Evolutionary conservation across 768 basidiomycete species (phyloP).

Genomic region (Tricholoma hemisulphureum): DNA sequence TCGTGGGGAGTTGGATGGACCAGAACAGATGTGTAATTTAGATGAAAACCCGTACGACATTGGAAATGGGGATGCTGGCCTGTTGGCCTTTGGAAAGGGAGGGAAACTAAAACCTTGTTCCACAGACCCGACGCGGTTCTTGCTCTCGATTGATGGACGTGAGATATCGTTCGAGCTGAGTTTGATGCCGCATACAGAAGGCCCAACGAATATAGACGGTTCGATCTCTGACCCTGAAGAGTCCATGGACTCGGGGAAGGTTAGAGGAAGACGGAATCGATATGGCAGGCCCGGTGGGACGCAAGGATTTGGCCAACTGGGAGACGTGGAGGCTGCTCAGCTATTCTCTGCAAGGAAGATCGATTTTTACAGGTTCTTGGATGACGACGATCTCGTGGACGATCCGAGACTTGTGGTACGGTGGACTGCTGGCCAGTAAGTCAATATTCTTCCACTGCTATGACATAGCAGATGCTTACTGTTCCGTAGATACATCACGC

Average conservation of each 20-base stretch:
- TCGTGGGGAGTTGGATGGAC: constrained; percentile 7
- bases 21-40: constrained; percentile 5
- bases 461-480: background rate
- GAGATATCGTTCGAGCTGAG: constrained; percentile 74
- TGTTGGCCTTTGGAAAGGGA: constrained; percentile 41
- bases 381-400: constrained; percentile 57
- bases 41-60: constrained; percentile 28
- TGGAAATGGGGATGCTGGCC: constrained; percentile 16
- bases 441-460: constrained; percentile 7
- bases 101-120: constrained; percentile 59
- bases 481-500: constrained; percentile 66
- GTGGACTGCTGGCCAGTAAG: constrained; percentile 68
- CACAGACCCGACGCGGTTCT: constrained; percentile 60
- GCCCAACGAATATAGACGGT: constrained; percentile 13
- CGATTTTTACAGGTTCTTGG: constrained; percentile 63
- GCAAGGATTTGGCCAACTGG: constrained; percentile 31
- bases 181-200: constrained; percentile 41
- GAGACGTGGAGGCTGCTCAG: constrained; percentile 54
- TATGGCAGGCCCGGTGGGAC: constrained; percentile 16
- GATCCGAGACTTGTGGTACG: constrained; percentile 70
- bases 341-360: constrained; percentile 63
- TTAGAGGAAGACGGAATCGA: constrained; percentile 23
- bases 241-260: constrained; percentile 9
- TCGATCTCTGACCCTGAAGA: constrained; percentile 17
- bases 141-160: constrained; percentile 60